phyloP scores from a whole-genome alignment of 768 basidiomycete species.

The Rhodosporidiobolus odoratus region DNA sequence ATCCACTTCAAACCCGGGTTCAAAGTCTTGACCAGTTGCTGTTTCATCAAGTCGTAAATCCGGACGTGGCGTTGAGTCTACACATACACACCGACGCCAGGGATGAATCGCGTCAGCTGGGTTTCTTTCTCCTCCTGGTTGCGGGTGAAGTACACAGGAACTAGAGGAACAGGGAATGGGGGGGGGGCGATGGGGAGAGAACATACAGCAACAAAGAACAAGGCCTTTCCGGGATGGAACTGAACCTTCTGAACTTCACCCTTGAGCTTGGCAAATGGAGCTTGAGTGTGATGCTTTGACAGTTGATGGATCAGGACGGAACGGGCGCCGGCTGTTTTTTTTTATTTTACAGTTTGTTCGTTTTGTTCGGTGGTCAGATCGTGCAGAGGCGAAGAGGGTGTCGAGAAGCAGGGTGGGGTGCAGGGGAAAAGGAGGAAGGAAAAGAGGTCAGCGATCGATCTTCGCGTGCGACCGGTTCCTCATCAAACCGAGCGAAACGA shows the following conservation, averaged over 20 bases:
- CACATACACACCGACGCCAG: too few species aligned
- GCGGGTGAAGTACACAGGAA: too few species aligned
- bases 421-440: not conserved
- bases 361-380: not conserved
- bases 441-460: not conserved
- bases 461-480: not conserved
- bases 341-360: too few species aligned
- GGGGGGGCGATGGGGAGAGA: not conserved
- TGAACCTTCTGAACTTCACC: slow-evolving; percentile 82
- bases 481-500: not conserved
- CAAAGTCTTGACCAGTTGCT: slow-evolving; percentile 88
- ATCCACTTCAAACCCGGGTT: slow-evolving; percentile 96
- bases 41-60: slow-evolving; percentile 88
- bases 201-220: slow-evolving; percentile 94
- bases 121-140: too few species aligned
- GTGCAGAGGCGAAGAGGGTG: not conserved
- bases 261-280: slow-evolving; percentile 93
- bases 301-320: slow-evolving; percentile 95
- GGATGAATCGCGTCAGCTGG: too few species aligned
- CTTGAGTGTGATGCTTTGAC: slow-evolving; percentile 88
- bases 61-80: slow-evolving; percentile 96
- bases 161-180: slow-evolving; percentile 8
- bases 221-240: slow-evolving; percentile 89
- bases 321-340: slow-evolving; percentile 64
- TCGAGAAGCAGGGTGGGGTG: not conserved